phyloP scores from a whole-genome alignment of 177 flowering plant species.

The Viscum album region DNA sequence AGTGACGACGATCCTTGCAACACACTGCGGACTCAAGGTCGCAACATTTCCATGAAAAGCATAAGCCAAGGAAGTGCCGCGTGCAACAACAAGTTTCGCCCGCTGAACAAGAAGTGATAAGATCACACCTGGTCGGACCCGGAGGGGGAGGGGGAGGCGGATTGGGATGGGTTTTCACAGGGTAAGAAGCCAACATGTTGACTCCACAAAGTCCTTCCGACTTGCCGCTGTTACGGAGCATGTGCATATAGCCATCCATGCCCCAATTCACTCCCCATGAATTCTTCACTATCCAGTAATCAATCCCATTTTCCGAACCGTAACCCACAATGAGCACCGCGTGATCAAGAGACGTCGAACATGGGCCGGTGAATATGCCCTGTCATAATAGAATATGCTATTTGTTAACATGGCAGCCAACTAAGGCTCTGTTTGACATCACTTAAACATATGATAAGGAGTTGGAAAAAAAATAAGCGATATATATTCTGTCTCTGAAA shows the following conservation, averaged over 20 bases:
- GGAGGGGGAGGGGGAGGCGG: constrained; percentile 74
- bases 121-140: constrained; percentile 43
- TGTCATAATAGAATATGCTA: constrained; percentile 15
- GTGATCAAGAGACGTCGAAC: constrained; percentile 78
- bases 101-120: constrained; percentile 40
- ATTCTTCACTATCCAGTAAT: constrained; percentile 88
- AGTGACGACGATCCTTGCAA: constrained; percentile 53
- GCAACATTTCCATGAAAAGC: constrained; percentile 85
- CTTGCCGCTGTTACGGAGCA: constrained; percentile 48
- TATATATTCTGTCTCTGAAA: no score
- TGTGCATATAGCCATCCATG: constrained; percentile 66
- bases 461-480: no score
- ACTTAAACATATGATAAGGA: no score
- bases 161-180: constrained; percentile 68
- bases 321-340: constrained; percentile 83
- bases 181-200: constrained; percentile 81
- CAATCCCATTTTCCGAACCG: constrained; percentile 68
- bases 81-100: constrained; percentile 82
- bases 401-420: not conserved
- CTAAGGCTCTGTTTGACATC: no score
- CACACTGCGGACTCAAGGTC: constrained; percentile 61
- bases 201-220: constrained; percentile 78
- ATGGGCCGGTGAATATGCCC: constrained; percentile 82
- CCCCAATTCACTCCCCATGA: constrained; percentile 94
- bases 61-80: constrained; percentile 42